Evolutionary conservation across 2,329 filamentous ascomycete species (phyloP).

Genomic region (Fusarium pilosicola): DNA sequence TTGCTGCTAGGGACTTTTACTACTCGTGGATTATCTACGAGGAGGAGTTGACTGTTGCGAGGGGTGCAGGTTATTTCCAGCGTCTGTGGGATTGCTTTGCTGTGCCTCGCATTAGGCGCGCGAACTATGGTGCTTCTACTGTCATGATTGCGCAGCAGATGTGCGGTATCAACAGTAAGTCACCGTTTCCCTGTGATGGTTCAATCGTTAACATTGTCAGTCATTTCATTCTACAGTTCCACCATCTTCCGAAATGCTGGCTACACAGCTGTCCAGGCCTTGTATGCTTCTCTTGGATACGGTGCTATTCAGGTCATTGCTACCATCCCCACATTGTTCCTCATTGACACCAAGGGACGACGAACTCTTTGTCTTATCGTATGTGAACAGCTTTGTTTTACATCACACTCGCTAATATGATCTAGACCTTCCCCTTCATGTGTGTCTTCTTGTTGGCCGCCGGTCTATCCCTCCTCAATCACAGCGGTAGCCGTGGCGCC

Average conservation of each 20-base stretch:
- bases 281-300: conserved; percentile 28
- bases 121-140: conserved; percentile 77
- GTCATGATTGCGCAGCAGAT: conserved; percentile 80
- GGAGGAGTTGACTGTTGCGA: conserved; percentile 45
- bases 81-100: conserved; percentile 67
- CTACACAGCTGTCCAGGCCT: background rate
- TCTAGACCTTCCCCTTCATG: conserved; percentile 49
- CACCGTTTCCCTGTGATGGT: accelerated
- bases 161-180: conserved; percentile 44
- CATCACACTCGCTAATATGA: background rate
- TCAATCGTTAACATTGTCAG: conserved; percentile 1
- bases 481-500: conserved; percentile 31
- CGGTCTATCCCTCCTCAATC: conserved; percentile 46
- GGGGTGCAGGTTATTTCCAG: conserved; percentile 45
- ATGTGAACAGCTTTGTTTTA: accelerated
- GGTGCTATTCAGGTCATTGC: conserved; percentile 25
- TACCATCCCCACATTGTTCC: conserved; percentile 20
- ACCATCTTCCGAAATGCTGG: conserved; percentile 18
- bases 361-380: conserved; percentile 34
- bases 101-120: conserved; percentile 73
- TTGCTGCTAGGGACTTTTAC: conserved; percentile 68
- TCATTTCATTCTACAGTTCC: conserved; percentile 40
- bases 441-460: conserved; percentile 48
- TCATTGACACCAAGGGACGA: conserved; percentile 28
- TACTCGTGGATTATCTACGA: conserved; percentile 53